phyloP scores from a whole-genome alignment of 2,329 filamentous ascomycete genomes.

The Aspergillus fijiensis region DNA sequence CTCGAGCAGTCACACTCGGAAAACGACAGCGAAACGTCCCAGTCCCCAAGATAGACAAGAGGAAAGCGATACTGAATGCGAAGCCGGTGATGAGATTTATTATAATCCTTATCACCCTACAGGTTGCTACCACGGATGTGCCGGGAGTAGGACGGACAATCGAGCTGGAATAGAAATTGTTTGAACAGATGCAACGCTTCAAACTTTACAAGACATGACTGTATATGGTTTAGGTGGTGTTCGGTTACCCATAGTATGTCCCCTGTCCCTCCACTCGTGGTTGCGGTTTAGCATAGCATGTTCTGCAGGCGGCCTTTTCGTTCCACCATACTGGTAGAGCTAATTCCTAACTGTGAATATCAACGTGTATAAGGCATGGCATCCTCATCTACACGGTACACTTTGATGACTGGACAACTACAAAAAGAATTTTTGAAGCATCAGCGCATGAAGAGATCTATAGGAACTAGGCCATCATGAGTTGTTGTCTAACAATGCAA shows the following conservation, averaged over 20 bases:
- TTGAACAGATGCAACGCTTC: not conserved
- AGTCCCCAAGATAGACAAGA: slow-evolving; percentile 47
- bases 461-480: too few relatives aligned
- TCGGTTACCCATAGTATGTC: not conserved
- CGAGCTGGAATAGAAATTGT: not conserved
- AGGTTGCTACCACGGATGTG: slow-evolving; percentile 46
- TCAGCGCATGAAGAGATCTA: too few relatives aligned
- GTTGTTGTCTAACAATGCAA: slow-evolving; percentile 13
- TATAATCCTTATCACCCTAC: slow-evolving; percentile 56
- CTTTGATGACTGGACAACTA: not conserved
- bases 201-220: not conserved
- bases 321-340: not conserved
- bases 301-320: not conserved
- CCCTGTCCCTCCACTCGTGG: not conserved
- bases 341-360: not conserved
- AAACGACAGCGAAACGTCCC: slow-evolving; percentile 7
- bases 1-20: slow-evolving; percentile 9
- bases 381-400: too few relatives aligned
- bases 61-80: slow-evolving; percentile 70
- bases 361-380: too few relatives aligned
- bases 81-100: slow-evolving; percentile 55
- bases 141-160: slow-evolving; percentile 15
- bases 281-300: not conserved
- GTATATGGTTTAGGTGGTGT: not conserved
- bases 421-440: not conserved